Base-by-base conservation (phyloP, 108 stramenopile genomes). In the Cyclotella kingstonii region DNA sequence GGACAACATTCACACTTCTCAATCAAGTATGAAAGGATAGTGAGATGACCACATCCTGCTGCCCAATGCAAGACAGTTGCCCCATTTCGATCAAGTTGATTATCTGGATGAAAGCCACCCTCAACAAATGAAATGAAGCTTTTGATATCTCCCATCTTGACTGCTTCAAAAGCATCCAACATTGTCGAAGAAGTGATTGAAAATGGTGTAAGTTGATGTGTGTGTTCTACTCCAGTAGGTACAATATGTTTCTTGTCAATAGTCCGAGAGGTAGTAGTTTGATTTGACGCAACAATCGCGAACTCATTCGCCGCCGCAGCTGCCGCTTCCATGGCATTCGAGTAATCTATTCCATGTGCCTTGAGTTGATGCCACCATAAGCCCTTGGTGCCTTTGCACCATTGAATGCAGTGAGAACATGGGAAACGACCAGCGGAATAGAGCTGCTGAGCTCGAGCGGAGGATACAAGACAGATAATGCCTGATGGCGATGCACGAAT, bases 381-480 rank as follows among this genome's bases (percentile, higher is more conserved):
- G 38, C 91, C 91, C 68, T 93, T 93, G 41, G 64, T 70, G n/a
- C 91, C 91, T 43, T 81, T 85, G 62, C 68, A 84, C 91, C 91
- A 93, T 50, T 86, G 76, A 11, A 60, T 52, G 54, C 91, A 93
- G 17, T 58, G 47, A 4, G 86, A 80, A 79, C 91, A 93, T 17
- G 91, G 91, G 5, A 89, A 36, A 60, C 60, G 74, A 7, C 81
- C 84, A 1, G 57, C 56, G 4, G 26, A 12, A 49, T 82, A 70
- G 14, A 92, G 57, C 28, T 52, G 21, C 29, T 51, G 21, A 3
- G 78, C 70, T 35, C 90, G 78, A 19, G 63, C 10, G 4, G 29
- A 17, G 11, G 90, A 81, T 2, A 81, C 63, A 8, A 93, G 60
- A 28, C 79, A 77, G n/a, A 93, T 55, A 7, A 90, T 74, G 10